Conservation (phyloP, 2,329 filamentous ascomycete species). For the Peltaster fructicola region DNA sequence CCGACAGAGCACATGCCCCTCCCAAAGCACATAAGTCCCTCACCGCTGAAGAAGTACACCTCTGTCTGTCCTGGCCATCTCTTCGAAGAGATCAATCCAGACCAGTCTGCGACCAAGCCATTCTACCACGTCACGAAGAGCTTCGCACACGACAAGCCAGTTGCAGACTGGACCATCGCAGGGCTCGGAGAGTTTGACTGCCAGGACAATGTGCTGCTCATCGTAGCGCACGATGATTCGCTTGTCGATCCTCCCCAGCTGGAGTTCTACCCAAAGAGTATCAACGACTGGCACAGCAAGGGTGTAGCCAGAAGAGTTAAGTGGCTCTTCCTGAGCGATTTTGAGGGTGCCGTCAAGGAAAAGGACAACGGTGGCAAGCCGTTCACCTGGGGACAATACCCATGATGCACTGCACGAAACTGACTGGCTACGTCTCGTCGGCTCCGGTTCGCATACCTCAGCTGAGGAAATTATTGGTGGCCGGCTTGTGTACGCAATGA, state of each 20-base stretch:
- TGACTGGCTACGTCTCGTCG: no score
- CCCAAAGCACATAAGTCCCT: slow-evolving; percentile 15
- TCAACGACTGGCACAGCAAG: slow-evolving; percentile 17
- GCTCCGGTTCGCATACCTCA: no score
- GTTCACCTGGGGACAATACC: slow-evolving; percentile 9
- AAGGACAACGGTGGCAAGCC: slow-evolving; percentile 10
- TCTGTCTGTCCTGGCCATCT: slow-evolving; percentile 24
- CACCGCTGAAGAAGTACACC: slow-evolving; percentile 8
- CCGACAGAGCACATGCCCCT: slow-evolving; percentile 26
- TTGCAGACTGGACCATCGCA: slow-evolving; percentile 17
- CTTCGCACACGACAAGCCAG: slow-evolving; percentile 20
- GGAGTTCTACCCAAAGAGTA: slow-evolving; percentile 24
- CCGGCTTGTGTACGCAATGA: no score
- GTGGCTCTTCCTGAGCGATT: slow-evolving; percentile 33
- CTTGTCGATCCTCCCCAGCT: slow-evolving; percentile 13
- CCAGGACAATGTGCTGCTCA: slow-evolving; percentile 15
- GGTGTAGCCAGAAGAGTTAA: slow-evolving; percentile 13
- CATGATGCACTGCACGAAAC: no score
- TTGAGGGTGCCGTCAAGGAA: slow-evolving; percentile 23
- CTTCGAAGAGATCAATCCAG: slow-evolving; percentile 24
- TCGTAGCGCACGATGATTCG: slow-evolving; percentile 17
- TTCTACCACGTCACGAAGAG: slow-evolving; percentile 20
- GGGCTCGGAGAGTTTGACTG: slow-evolving; percentile 17
- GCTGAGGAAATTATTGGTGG: no score
- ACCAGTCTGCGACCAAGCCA: slow-evolving; percentile 15